These are phyloP conservation scores for Nicotiana rustica DNA, from an alignment of 305 asterid genomes.

Conservation along the genomic window DNA sequence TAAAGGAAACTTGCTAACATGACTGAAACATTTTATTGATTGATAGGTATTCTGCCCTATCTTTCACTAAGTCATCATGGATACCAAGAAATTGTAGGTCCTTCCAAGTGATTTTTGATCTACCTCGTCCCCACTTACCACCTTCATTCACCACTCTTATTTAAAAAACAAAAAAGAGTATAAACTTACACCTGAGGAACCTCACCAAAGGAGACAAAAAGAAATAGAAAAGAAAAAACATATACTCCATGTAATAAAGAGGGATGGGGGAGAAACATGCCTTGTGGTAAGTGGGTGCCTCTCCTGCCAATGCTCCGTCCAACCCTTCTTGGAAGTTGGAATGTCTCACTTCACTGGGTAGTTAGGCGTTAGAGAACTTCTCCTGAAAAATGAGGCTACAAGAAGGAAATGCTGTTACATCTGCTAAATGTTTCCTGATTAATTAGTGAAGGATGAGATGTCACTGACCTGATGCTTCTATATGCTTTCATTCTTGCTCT, in stretches of 20 bases:
- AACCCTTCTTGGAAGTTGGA: background rate
- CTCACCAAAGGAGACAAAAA: background rate
- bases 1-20: too few species aligned
- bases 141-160: background rate
- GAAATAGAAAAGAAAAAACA: background rate
- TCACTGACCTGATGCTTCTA: background rate
- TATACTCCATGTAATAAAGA: background rate
- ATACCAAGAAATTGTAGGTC: too few species aligned
- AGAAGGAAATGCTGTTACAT: conserved; percentile 2
- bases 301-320: background rate
- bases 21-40: too few species aligned
- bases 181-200: background rate
- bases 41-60: too few species aligned
- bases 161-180: background rate
- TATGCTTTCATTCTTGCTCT: background rate
- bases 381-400: background rate
- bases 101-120: too few species aligned
- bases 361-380: background rate
- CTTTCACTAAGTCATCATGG: too few species aligned
- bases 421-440: conserved; percentile 3
- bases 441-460: background rate
- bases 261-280: background rate
- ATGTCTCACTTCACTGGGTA: background rate
- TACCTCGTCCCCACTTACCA: too few species aligned
- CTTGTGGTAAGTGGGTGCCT: background rate